A percentile compares a stretch with the other conserved stretches of the same genome.
Conservation (phyloP, 805 yeast species). For the Lachancea nothofagi region DNA sequence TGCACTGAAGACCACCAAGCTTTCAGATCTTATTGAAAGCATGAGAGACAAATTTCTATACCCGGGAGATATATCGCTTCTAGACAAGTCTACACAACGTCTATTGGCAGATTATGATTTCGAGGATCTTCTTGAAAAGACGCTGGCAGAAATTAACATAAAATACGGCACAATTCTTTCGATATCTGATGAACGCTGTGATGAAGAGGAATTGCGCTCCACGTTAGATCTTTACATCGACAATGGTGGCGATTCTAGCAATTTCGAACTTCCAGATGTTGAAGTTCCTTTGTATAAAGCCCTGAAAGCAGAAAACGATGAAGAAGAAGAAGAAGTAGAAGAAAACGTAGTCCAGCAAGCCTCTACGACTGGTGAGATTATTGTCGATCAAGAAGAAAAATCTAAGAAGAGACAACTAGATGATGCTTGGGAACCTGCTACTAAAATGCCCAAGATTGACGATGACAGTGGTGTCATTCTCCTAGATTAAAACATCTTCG, state of each 20-base stretch:
- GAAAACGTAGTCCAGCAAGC: constrained; percentile 16
- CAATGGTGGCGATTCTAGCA: constrained; percentile 15
- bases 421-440: constrained; percentile 7
- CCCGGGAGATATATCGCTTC: constrained; percentile 32
- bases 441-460: constrained; percentile 3
- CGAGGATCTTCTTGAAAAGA: constrained; percentile 61
- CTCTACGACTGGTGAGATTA: constrained; percentile 11
- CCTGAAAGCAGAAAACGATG: constrained; percentile 13
- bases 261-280: constrained; percentile 32
- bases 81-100: constrained; percentile 38
- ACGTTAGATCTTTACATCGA: constrained; percentile 57
- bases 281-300: constrained; percentile 25
- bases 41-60: constrained; percentile 49
- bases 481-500: constrained; percentile 2
- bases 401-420: constrained; percentile 11
- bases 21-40: constrained; percentile 48
- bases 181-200: constrained; percentile 67
- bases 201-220: constrained; percentile 35
- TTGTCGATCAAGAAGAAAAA: constrained; percentile 10
- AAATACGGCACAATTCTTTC: constrained; percentile 56
- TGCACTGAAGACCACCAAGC: constrained; percentile 30
- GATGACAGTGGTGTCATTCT: constrained; percentile 3
- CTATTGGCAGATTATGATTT: constrained; percentile 82
- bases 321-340: constrained; percentile 20
- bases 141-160: constrained; percentile 50